phyloP scores from a whole-genome alignment of 345 rosid genomes.

The Populus nigra region DNA sequence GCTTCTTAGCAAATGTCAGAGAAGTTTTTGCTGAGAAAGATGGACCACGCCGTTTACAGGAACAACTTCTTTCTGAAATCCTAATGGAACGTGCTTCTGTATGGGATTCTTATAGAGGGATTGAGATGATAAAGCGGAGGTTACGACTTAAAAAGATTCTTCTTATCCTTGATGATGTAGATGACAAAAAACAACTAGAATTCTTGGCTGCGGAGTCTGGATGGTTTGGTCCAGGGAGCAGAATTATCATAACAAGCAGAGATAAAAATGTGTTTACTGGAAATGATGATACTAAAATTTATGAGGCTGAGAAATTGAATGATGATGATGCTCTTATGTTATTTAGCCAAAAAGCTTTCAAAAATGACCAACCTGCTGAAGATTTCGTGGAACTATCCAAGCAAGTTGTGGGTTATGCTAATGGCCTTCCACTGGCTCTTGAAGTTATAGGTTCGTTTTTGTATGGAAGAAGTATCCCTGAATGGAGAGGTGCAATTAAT shows the following conservation, averaged over 20 bases:
- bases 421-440: conserved; percentile 12
- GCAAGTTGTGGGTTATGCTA: conserved; percentile 10
- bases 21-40: too few relatives aligned
- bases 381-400: not conserved
- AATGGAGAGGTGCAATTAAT: conserved; percentile 1
- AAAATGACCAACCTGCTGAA: not conserved
- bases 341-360: conserved; percentile 10
- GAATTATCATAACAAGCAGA: conserved; percentile 12
- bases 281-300: not conserved
- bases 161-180: conserved; percentile 19
- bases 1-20: too few relatives aligned
- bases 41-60: too few relatives aligned
- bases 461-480: not conserved
- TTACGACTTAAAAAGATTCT: not conserved
- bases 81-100: not conserved
- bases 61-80: not conserved
- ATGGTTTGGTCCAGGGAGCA: conserved; percentile 15
- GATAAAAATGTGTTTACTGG: not conserved
- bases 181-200: not conserved
- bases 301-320: not conserved
- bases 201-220: not conserved
- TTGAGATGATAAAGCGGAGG: not conserved
- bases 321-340: conserved; percentile 1
- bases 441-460: conserved; percentile 16
- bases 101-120: not conserved